Conservation (phyloP, 2,329 filamentous ascomycete genomes). For the Hysterium pulicare region DNA sequence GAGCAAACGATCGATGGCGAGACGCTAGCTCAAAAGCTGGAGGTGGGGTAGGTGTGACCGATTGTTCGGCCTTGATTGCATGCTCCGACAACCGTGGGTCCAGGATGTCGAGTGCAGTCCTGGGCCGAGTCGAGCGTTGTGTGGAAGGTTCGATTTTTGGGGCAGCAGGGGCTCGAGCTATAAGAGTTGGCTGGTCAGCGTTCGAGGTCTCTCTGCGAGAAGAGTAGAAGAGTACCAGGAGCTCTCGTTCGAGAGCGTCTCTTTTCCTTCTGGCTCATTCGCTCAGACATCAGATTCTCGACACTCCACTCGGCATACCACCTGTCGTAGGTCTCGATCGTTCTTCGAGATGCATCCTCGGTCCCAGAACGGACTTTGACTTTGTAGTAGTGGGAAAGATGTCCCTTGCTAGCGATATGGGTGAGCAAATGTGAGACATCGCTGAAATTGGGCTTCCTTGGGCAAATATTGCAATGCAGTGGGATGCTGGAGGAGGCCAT, state of each 20-base stretch:
- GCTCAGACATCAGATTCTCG: slow-evolving; percentile 69
- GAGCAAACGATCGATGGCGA: slow-evolving; percentile 30
- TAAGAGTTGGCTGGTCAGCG: slow-evolving; percentile 18
- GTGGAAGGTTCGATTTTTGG: slow-evolving; percentile 24
- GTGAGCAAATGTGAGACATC: slow-evolving; percentile 90
- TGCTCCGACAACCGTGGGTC: slow-evolving; percentile 38
- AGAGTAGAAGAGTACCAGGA: slow-evolving; percentile 21
- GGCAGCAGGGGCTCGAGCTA: slow-evolving; percentile 22
- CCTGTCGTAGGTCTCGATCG: slow-evolving; percentile 66
- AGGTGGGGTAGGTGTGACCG: slow-evolving; percentile 25
- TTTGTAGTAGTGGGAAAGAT: slow-evolving; percentile 80
- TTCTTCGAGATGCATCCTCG: slow-evolving; percentile 61
- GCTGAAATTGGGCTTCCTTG: slow-evolving; percentile 75
- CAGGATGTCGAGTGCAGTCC: slow-evolving; percentile 22
- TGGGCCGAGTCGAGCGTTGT: slow-evolving; percentile 21
- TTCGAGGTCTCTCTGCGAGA: background rate
- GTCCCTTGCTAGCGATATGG: slow-evolving; percentile 89
- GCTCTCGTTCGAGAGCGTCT: slow-evolving; percentile 51
- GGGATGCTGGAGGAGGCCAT: slow-evolving; percentile 53
- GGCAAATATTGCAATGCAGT: slow-evolving; percentile 79
- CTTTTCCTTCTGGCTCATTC: slow-evolving; percentile 72
- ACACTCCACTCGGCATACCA: slow-evolving; percentile 77
- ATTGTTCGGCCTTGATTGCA: slow-evolving; percentile 33
- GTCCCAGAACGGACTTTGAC: slow-evolving; percentile 68
- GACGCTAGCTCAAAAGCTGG: slow-evolving; percentile 26